Conservation (phyloP, 2,329 filamentous ascomycete genomes). For the Fusarium lyarnte region DNA sequence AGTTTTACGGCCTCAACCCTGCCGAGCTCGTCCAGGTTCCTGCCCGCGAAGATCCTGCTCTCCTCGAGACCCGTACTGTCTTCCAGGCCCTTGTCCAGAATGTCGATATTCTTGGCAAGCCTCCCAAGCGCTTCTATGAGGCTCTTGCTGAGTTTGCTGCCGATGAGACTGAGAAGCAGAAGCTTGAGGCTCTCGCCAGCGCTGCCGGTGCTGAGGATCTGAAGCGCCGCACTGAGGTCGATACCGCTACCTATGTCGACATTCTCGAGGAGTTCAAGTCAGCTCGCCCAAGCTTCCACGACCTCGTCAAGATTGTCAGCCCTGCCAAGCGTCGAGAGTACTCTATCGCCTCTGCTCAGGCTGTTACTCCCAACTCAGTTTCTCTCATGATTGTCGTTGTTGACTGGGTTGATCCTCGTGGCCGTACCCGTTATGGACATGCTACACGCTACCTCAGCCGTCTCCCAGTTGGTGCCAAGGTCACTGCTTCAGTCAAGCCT, state of each 20-base stretch:
- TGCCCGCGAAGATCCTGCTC: conserved; percentile 77
- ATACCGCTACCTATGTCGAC: conserved; percentile 91
- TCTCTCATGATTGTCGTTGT: conserved; percentile 97
- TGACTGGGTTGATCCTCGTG: conserved; percentile 89
- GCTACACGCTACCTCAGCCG: conserved; percentile 88
- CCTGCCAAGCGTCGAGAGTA: conserved; percentile 98
- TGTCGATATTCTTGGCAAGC: conserved; percentile 95
- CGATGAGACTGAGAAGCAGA: conserved; percentile 83
- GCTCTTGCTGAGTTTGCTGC: conserved; percentile 84
- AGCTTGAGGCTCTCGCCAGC: conserved; percentile 79
- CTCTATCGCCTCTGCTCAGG: conserved; percentile 97
- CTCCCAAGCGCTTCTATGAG: conserved; percentile 98
- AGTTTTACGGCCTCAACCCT: conserved; percentile 85
- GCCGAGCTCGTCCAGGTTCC: conserved; percentile 92
- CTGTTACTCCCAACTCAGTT: conserved; percentile 89
- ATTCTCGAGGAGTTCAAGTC: conserved; percentile 89
- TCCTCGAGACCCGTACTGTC: conserved; percentile 88
- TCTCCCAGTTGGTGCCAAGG: conserved; percentile 77
- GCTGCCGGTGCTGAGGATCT: conserved; percentile 87
- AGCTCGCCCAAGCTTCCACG: conserved; percentile 87
- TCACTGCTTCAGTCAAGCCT: conserved; percentile 95
- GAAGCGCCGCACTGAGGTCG: conserved; percentile 90
- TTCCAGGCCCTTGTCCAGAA: conserved; percentile 93
- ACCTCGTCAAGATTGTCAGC: conserved; percentile 85
- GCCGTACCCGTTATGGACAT: conserved; percentile 90